phyloP scores from a whole-genome alignment of 805 yeast species.

The Schizosaccharomyces japonicus region DNA sequence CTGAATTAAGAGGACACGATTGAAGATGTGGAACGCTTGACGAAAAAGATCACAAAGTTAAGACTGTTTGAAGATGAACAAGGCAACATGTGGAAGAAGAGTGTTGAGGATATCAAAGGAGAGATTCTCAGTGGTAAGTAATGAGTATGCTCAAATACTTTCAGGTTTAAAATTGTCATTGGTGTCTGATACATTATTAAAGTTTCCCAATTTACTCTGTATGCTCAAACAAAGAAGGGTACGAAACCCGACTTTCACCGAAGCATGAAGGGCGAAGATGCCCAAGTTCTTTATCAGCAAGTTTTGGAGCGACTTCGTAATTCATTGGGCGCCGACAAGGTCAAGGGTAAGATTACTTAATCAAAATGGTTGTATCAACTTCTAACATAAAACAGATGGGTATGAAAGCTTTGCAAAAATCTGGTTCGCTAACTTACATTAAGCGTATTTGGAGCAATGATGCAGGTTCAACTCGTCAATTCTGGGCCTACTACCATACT shows the following conservation, averaged over 20 bases:
- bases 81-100: slow-evolving; percentile 47
- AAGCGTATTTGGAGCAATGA: slow-evolving; percentile 90
- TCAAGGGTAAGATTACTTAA: slow-evolving; percentile 13
- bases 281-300: slow-evolving; percentile 22
- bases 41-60: slow-evolving; percentile 39
- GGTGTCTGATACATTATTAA: too few relatives aligned
- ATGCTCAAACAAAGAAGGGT: slow-evolving; percentile 70
- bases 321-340: slow-evolving; percentile 19
- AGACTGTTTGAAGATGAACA: slow-evolving; percentile 19
- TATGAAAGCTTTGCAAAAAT: background rate
- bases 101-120: slow-evolving; percentile 39
- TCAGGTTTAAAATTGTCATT: background rate
- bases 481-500: slow-evolving; percentile 87
- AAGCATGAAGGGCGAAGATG: slow-evolving; percentile 46
- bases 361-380: too few relatives aligned
- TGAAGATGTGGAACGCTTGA: slow-evolving; percentile 46
- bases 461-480: slow-evolving; percentile 71
- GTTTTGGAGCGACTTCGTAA: slow-evolving; percentile 23
- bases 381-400: slow-evolving; percentile 34
- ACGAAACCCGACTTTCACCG: slow-evolving; percentile 82
- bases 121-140: slow-evolving; percentile 39
- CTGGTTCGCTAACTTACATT: slow-evolving; percentile 25
- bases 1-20: slow-evolving; percentile 52
- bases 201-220: slow-evolving; percentile 72
- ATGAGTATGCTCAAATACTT: background rate